Evolutionary conservation across 768 basidiomycete genomes (phyloP).

Genomic region (Lentinus tigrinus): DNA sequence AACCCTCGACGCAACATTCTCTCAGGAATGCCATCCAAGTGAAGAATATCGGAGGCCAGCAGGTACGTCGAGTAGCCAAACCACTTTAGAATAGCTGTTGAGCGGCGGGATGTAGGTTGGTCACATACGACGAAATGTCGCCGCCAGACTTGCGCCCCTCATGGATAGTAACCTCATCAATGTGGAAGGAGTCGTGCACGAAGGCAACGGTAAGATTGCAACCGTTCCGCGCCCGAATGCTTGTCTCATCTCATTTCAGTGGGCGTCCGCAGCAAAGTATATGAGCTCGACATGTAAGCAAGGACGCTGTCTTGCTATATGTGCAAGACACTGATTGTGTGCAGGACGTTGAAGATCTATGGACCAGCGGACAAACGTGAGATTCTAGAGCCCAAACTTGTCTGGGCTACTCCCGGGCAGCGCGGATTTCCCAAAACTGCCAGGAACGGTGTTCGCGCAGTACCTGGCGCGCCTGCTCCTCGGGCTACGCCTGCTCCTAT

Average conservation of each 20-base stretch:
- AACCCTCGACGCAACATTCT: neutral
- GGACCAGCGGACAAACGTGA: conserved; percentile 59
- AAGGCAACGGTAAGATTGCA: conserved; percentile 64
- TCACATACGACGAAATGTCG: conserved; percentile 67
- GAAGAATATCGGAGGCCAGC: conserved; percentile 61
- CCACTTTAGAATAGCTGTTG: neutral
- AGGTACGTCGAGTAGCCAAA: neutral
- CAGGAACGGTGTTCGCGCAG: conserved; percentile 9
- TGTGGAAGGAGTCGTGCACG: conserved; percentile 68
- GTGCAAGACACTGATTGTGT: neutral
- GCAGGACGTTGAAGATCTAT: conserved; percentile 70
- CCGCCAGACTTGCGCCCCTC: conserved; percentile 61
- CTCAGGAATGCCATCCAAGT: conserved; percentile 79
- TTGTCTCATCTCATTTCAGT: conserved; percentile 10
- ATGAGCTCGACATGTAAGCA: conserved; percentile 62
- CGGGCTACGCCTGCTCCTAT: conserved; percentile 6
- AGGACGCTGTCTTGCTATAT: neutral
- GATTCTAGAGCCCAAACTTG: conserved; percentile 61
- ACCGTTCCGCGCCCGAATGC: neutral
- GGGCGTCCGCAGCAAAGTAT: conserved; percentile 38
- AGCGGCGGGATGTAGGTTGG: conserved; percentile 59
- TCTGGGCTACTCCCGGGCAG: conserved; percentile 75
- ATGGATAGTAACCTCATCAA: conserved; percentile 63
- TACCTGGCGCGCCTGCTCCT: conserved; percentile 17
- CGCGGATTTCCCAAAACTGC: conserved; percentile 47